Evolutionary conservation across 192 early-diverging fungal genomes (phyloP).

Genomic region (Umbelopsis sp.): DNA sequence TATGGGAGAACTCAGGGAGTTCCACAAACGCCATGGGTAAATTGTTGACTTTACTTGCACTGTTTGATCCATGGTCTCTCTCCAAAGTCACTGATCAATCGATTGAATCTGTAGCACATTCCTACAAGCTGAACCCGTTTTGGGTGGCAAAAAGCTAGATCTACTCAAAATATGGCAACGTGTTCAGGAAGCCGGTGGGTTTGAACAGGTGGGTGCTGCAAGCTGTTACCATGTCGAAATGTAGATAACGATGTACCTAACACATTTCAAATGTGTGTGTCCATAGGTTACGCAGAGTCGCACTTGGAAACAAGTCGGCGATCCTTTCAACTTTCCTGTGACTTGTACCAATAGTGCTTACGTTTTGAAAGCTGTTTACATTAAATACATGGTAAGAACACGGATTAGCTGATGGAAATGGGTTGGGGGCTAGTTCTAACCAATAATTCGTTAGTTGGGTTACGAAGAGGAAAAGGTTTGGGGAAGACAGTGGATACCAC

Average conservation of each 20-base stretch:
- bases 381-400: constrained; percentile 58
- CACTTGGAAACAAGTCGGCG: constrained; percentile 72
- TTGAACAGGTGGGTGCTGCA: constrained; percentile 54
- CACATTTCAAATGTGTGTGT: background rate
- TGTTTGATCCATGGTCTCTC: background rate
- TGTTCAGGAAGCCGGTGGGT: constrained; percentile 69
- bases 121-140: constrained; percentile 65
- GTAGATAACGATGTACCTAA: background rate
- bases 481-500: constrained; percentile 32
- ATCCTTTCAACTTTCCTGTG: constrained; percentile 76
- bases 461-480: constrained; percentile 38
- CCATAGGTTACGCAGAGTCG: constrained; percentile 65
- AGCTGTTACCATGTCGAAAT: background rate
- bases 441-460: constrained; percentile 22
- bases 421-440: constrained; percentile 25
- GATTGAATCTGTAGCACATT: constrained; percentile 39
- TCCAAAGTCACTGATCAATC: background rate
- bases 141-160: constrained; percentile 79
- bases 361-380: constrained; percentile 75
- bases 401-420: constrained; percentile 1
- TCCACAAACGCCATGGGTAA: constrained; percentile 71
- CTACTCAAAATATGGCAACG: constrained; percentile 60
- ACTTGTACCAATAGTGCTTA: constrained; percentile 86
- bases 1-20: constrained; percentile 66
- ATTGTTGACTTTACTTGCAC: background rate